Base-by-base conservation (phyloP, 495 filamentous ascomycete species). In the Tuber calosporum region DNA sequence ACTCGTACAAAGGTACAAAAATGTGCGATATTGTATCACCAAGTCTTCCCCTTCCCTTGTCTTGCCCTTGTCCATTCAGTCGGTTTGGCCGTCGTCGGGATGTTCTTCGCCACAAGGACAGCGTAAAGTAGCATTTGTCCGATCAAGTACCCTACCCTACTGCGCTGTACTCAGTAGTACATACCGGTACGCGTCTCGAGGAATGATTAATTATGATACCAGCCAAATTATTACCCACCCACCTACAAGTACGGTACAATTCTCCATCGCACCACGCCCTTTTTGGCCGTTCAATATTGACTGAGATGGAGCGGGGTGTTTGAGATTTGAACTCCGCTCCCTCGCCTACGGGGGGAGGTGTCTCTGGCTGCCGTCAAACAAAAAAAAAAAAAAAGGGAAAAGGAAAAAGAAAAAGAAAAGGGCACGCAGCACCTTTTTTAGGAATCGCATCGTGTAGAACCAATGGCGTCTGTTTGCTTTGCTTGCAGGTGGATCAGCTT, bases 361-460 rank as follows among this genome's bases (percentile, higher is more conserved):
- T 58, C 53, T 58, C 53, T 58, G 53, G n/a, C n/a, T 30, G 48
- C 53, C 53, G 53, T 58, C 53, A 62, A 26, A 53, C 4, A 41
- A 45, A 45, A 45, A 58, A 58, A 26, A 13, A 58, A 58, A n/a
- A 7, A 0, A 48, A 45, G 19, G 19, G 6, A 22, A n/a, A 48
- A 45, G 4, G 11, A 26, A 26, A 26, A 13, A 53, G 26, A 13
- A 30, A 58, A 13, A 3, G 17, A 62, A 62, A 62, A 62, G 53
- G 4, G 53, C 53, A 62, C 53, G 26, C 30, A 62, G 53, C 53
- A 62, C 53, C 53, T 62, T 62, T 62, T 62, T 62, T 62, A 62
- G 53, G 53, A 62, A 62, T 62, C 30, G 53, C 26, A 62, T 62
- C 26, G 26, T 62, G 53, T n/a, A 34, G 53, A 34, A 34, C 53